phyloP scores from a whole-genome alignment of 164 flowering plant genomes.

The Piper longum region DNA sequence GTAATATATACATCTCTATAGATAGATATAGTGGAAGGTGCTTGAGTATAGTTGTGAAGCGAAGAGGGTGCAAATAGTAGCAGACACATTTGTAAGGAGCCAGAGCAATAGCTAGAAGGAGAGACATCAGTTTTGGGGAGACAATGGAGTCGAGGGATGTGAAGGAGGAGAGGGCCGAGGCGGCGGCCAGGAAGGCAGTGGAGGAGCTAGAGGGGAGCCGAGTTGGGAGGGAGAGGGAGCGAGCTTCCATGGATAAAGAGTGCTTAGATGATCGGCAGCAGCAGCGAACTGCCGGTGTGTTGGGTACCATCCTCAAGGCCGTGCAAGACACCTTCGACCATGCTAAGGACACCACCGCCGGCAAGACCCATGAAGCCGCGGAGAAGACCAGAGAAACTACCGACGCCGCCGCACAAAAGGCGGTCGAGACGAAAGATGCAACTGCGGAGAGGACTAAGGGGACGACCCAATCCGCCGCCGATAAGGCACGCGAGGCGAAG shows the following conservation, averaged over 20 bases:
- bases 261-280: not conserved
- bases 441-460: slow-evolving; percentile 22
- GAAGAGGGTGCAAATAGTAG: no score
- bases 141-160: slow-evolving; percentile 12
- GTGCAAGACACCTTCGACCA: slow-evolving; percentile 38
- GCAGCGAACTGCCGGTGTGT: slow-evolving; percentile 5
- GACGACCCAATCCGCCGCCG: slow-evolving; percentile 14
- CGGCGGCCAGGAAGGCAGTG: slow-evolving; percentile 6
- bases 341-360: slow-evolving; percentile 36
- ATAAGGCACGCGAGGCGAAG: slow-evolving; percentile 12
- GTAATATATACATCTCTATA: no score
- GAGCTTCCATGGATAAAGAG: not conserved
- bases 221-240: not conserved
- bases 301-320: slow-evolving; percentile 24
- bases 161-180: slow-evolving; percentile 14
- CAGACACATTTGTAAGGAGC: not conserved
- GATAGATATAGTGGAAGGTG: no score
- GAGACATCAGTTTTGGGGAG: not conserved
- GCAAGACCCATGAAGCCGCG: slow-evolving; percentile 15
- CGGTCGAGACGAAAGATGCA: slow-evolving; percentile 5
- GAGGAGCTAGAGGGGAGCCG: slow-evolving; percentile 7
- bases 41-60: no score
- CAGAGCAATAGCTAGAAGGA: not conserved
- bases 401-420: slow-evolving; percentile 13
- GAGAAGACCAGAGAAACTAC: slow-evolving; percentile 8